Evolutionary conservation across 352 stramenopile genomes (phyloP).

Genomic region (Saprolegnia parasitica): DNA sequence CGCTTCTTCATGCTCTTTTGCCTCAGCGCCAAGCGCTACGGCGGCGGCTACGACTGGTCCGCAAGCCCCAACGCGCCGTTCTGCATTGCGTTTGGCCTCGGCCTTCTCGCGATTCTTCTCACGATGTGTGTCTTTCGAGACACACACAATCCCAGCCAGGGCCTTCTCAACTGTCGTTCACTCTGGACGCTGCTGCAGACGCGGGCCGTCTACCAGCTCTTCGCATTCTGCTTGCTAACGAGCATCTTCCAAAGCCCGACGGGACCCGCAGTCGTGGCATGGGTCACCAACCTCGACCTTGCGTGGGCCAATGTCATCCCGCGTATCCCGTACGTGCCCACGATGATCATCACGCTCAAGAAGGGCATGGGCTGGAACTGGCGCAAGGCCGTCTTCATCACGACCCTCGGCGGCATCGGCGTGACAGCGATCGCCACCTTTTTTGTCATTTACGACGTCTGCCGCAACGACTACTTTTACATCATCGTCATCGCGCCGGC

Average conservation of each 20-base stretch:
- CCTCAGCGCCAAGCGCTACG: constrained; percentile 4
- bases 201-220: constrained; percentile 58
- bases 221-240: constrained; percentile 58
- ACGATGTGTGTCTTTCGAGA: constrained; percentile 4
- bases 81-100: background rate
- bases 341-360: constrained; percentile 41
- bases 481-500: constrained; percentile 27
- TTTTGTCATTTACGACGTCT: constrained; percentile 50
- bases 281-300: constrained; percentile 30
- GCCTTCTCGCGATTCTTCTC: background rate
- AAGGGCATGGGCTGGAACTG: constrained; percentile 57
- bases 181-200: constrained; percentile 57
- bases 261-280: constrained; percentile 39
- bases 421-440: constrained; percentile 41
- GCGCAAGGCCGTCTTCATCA: constrained; percentile 29
- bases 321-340: constrained; percentile 43
- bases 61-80: constrained; percentile 1
- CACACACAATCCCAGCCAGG: constrained; percentile 25
- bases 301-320: constrained; percentile 57
- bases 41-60: constrained; percentile 5
- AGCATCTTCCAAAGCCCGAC: constrained; percentile 58
- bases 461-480: constrained; percentile 60
- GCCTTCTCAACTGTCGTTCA: constrained; percentile 35
- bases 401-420: constrained; percentile 35
- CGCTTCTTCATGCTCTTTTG: constrained; percentile 10